phyloP scores from a whole-genome alignment of 768 basidiomycete species.

The Naganishia vishniacii region DNA sequence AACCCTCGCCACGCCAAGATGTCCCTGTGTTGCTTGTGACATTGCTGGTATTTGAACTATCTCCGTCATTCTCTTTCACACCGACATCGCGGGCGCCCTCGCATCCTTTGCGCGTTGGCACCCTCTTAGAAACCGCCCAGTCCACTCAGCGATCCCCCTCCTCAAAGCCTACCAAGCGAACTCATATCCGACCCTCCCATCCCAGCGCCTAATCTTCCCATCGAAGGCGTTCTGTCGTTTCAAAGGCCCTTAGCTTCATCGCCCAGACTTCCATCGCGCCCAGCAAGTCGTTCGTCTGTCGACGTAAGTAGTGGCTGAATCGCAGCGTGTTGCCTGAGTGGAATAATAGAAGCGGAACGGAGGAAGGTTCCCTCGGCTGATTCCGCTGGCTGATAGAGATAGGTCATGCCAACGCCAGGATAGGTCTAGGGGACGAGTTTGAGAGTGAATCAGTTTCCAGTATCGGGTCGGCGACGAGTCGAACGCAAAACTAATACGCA shows the following conservation, averaged over 20 bases:
- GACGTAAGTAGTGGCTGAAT: conserved; percentile 23
- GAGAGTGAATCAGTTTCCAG: not conserved
- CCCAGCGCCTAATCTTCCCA: not conserved
- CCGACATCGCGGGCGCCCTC: no score
- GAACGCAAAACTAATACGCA: not conserved
- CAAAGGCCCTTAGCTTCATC: conserved; percentile 13
- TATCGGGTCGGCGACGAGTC: not conserved
- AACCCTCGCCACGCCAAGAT: no score
- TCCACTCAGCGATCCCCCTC: not conserved
- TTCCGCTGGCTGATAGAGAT: conserved; percentile 15
- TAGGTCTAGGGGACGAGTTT: not conserved
- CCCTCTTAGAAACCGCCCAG: no score
- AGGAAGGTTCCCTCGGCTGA: no score
- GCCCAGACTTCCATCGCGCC: conserved; percentile 11
- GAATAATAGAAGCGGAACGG: not conserved
- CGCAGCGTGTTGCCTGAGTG: not conserved
- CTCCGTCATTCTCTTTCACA: no score
- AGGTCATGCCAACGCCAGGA: conserved; percentile 25
- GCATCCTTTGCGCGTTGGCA: no score
- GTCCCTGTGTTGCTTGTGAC: no score
- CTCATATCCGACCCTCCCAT: not conserved
- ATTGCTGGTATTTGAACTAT: no score
- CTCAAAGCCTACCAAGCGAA: not conserved
- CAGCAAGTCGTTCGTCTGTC: conserved; percentile 19
- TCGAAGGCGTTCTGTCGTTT: not conserved